These are phyloP conservation scores for Stagonosporopsis chrysanthemi DNA, from an alignment of 2,329 filamentous ascomycete genomes.

Conservation along the genomic window DNA sequence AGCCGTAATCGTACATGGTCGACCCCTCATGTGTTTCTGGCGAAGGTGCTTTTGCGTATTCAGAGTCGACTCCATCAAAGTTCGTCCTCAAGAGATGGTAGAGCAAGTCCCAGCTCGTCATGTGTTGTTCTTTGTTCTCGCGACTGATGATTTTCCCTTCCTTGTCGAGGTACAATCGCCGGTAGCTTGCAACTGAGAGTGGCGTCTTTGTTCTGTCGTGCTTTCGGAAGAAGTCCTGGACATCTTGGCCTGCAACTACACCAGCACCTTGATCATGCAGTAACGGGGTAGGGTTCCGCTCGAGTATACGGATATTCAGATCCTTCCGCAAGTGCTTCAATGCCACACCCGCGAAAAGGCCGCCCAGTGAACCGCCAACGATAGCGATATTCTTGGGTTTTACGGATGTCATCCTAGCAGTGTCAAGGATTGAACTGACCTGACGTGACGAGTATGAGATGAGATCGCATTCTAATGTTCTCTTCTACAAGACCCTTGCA, in stretches of 20 bases:
- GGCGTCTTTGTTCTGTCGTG: conserved; percentile 30
- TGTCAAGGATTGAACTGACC: background rate
- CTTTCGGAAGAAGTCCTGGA: conserved; percentile 32
- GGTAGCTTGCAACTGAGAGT: conserved; percentile 28
- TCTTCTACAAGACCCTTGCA: background rate
- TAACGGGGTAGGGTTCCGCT: conserved; percentile 34
- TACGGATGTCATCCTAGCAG: conserved; percentile 19
- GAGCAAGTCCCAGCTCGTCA: conserved; percentile 42
- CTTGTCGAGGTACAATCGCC: conserved; percentile 32
- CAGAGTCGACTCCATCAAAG: conserved; percentile 33
- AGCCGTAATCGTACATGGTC: conserved; percentile 29
- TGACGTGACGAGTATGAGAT: background rate
- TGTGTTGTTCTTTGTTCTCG: conserved; percentile 31
- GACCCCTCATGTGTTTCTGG: conserved; percentile 23
- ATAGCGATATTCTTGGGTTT: conserved; percentile 33
- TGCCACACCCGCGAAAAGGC: conserved; percentile 32
- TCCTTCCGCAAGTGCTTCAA: conserved; percentile 33
- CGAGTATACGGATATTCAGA: conserved; percentile 34
- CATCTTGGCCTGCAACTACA: conserved; percentile 32
- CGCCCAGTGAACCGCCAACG: conserved; percentile 34
- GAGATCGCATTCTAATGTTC: background rate
- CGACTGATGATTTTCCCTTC: conserved; percentile 27
- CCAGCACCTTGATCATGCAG: conserved; percentile 41
- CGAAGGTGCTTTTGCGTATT: conserved; percentile 25
- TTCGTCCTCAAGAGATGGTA: conserved; percentile 38